Evolutionary conservation across 176 grass and related monocot species (phyloP).

Genomic region (Secale cereale): DNA sequence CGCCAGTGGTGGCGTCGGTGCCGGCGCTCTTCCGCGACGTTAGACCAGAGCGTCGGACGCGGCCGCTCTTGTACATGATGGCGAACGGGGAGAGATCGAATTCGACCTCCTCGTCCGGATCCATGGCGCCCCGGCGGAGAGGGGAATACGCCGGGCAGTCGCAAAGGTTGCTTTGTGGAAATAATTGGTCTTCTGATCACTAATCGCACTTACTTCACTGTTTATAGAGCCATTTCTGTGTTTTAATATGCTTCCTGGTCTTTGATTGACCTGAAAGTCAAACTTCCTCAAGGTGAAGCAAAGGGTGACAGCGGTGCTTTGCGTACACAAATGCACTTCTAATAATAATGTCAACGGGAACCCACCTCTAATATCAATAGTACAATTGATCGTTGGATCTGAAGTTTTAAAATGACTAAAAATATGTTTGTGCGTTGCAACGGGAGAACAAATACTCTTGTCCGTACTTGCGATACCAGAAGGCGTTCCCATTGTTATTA

Average conservation of each 20-base stretch:
- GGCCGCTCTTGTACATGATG: constrained; percentile 1
- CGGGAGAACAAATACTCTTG: too few species aligned
- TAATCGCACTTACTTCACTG: not conserved
- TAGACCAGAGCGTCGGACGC: not conserved
- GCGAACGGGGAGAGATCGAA: not conserved
- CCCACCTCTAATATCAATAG: too few species aligned
- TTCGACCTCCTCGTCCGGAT: not conserved
- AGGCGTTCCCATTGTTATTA: too few species aligned
- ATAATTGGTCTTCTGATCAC: not conserved
- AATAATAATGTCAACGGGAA: too few species aligned
- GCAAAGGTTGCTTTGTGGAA: not conserved
- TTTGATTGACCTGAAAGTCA: too few species aligned
- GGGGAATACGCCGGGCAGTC: not conserved
- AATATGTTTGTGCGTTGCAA: too few species aligned
- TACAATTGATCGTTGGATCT: too few species aligned
- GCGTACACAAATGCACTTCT: too few species aligned
- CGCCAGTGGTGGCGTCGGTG: constrained; percentile 15
- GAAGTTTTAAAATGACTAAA: too few species aligned
- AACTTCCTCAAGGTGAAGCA: too few species aligned
- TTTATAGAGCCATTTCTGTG: not conserved
- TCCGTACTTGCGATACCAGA: too few species aligned
- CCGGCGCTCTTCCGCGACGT: not conserved
- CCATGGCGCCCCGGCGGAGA: not conserved
- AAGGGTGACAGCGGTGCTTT: too few species aligned
- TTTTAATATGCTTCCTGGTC: not conserved